Conservation (phyloP, 73 alveolate species). For the Halteria grandinella region DNA sequence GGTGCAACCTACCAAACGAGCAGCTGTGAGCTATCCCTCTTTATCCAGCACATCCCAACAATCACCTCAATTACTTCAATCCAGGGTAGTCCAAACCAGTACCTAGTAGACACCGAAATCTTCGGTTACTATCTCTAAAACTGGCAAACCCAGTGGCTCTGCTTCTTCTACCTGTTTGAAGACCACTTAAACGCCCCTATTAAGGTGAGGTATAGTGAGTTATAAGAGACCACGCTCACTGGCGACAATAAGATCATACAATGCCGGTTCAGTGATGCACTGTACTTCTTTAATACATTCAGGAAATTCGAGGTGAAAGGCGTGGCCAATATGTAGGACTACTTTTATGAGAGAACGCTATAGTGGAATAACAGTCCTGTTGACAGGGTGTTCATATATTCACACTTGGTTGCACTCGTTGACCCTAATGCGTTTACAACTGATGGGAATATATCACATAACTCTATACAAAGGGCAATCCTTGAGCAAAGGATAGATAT, state of each 20-base stretch:
- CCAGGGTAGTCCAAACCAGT: not conserved
- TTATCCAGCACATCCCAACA: constrained; percentile 28
- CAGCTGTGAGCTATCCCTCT: not conserved
- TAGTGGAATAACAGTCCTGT: not conserved
- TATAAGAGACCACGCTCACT: not conserved
- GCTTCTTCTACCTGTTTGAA: constrained; percentile 23
- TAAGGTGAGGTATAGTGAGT: not conserved
- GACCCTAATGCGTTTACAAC: not conserved
- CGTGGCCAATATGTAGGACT: constrained; percentile 23
- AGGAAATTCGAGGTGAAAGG: constrained; percentile 2
- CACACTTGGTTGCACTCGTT: constrained; percentile 23
- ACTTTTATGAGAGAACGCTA: constrained; percentile 14
- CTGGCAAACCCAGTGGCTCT: constrained; percentile 23
- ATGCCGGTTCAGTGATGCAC: constrained; percentile 12
- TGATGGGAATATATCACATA: no score
- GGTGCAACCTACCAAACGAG: not conserved
- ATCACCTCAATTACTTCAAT: not conserved
- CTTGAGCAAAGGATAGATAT: not conserved
- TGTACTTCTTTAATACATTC: not conserved
- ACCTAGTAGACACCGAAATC: not conserved
- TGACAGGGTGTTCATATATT: constrained; percentile 2
- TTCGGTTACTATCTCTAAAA: constrained; percentile 32
- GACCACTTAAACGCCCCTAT: not conserved
- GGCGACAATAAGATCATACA: not conserved
- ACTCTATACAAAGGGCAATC: no score